Evolutionary conservation across 805 yeast species (phyloP), one percentile per base, ranked within the genome.

Genomic region (Candida takata): DNA sequence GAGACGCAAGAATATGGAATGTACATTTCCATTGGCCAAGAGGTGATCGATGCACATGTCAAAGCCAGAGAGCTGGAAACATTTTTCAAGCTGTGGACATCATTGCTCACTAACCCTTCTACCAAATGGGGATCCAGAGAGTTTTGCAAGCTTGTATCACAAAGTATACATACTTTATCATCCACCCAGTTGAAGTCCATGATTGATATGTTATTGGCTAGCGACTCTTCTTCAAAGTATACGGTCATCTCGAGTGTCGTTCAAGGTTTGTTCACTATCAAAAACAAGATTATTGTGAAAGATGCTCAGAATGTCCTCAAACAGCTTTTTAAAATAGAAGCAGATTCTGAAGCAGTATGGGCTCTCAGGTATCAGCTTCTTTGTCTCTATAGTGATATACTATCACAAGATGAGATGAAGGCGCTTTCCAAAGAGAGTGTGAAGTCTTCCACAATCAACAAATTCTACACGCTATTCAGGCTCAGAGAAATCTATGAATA

Each of bases 1-100:
- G 36, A 42, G 4, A 12, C 27, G 15, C 27, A 36, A 13, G 29
- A 41, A 3, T 32, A 34, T 4, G 20, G n/a, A 14, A 24, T 30
- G 3, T 37, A 30, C 13, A 11, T 44, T 4, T 27, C 37, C 3
- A 41, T 60, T 27, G 56, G 62, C 47, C 35, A 43, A 2, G 58
- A 60, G 30, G 35, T 74, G n/a, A 54, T 71, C 2, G 57, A 61
- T 12, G 70, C 79, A 16, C 72, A 67, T 50, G 59, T 65, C 9
- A 70, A 64, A 45, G 77, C 78, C 4, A 72, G 88, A 63, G 85
- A 79, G 36, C 58, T 74, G 19, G 56, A 55, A 4, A 50, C 58
- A 4, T 80, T 80, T 43, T 60, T 74, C 33, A 52, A 60, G 7
- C 43, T 65, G 10, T 77, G 81, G 77, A 59, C 12, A 32, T 33